Evolutionary conservation across 768 basidiomycete genomes (phyloP).

Genomic region (Suillus spraguei): DNA sequence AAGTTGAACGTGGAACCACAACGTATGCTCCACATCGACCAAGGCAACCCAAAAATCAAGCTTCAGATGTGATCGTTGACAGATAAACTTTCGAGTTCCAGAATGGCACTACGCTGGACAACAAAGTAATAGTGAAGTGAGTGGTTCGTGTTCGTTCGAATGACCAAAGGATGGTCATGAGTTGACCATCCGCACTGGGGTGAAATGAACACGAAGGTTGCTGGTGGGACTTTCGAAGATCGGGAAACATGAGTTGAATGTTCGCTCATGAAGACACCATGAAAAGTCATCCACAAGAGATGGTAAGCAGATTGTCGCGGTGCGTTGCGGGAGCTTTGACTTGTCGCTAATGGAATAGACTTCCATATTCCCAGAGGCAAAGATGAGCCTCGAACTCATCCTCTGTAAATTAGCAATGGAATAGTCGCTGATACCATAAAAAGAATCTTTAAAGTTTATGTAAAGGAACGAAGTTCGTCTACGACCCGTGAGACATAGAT

Average conservation of each 20-base stretch:
- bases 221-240: constrained; percentile 3
- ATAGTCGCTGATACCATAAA: constrained; percentile 55
- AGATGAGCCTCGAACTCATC: constrained; percentile 49
- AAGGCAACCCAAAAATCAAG: constrained; percentile 34
- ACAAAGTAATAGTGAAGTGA: constrained; percentile 54
- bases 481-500: too few species aligned
- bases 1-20: constrained; percentile 54
- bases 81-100: constrained; percentile 19
- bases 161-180: constrained; percentile 54
- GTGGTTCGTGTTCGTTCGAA: constrained; percentile 35
- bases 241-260: constrained; percentile 1
- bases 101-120: constrained; percentile 45
- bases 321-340: constrained; percentile 34
- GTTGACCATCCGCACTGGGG: constrained; percentile 49
- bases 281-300: constrained; percentile 44
- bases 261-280: constrained; percentile 45
- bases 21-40: constrained; percentile 53
- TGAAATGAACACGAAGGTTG: constrained; percentile 32
- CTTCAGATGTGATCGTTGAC: background rate
- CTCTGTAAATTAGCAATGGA: constrained; percentile 43
- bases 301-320: constrained; percentile 45
- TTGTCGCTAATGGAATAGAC: constrained; percentile 45
- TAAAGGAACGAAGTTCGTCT: too few species aligned
- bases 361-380: constrained; percentile 50
- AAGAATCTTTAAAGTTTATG: constrained; percentile 23